phyloP scores from a whole-genome alignment of 257 asterid species.

The Nicotiana knightiana region DNA sequence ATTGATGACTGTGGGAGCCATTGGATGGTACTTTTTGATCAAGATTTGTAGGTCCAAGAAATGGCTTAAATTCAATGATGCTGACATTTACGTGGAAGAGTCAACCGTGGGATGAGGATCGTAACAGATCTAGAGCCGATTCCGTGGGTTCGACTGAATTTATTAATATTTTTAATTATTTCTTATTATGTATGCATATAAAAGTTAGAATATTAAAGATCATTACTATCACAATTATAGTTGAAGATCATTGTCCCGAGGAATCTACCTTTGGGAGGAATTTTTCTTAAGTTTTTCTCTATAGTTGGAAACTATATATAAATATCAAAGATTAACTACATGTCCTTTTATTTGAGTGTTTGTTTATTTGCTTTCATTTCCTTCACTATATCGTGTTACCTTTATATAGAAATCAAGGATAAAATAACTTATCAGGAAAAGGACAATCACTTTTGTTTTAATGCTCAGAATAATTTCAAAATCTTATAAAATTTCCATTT shows the following conservation, averaged over 20 bases:
- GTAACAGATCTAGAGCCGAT: neutral
- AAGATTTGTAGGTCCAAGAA: conserved; percentile 41
- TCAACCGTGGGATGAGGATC: neutral
- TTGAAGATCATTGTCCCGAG: neutral
- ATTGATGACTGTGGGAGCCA: conserved; percentile 42
- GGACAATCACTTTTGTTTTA: no score
- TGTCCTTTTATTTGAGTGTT: neutral
- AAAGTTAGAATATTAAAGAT: neutral
- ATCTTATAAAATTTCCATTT: no score
- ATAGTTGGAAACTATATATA: neutral
- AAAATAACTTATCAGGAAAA: neutral
- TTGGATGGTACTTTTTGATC: conserved; percentile 57
- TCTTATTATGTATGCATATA: neutral
- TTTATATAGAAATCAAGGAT: neutral
- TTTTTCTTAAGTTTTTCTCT: neutral
- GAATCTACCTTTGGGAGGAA: neutral
- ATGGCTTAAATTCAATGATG: conserved; percentile 40
- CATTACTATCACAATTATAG: no score
- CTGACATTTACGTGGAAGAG: conserved; percentile 14
- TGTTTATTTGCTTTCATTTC: neutral
- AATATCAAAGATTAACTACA: neutral
- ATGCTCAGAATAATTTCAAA: no score
- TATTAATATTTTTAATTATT: neutral
- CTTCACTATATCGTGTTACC: neutral
- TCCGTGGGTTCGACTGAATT: neutral